These are phyloP conservation scores for Zopfochytrium polystomum DNA, from an alignment of 371 early-diverging fungal genomes.

Conservation along the genomic window DNA sequence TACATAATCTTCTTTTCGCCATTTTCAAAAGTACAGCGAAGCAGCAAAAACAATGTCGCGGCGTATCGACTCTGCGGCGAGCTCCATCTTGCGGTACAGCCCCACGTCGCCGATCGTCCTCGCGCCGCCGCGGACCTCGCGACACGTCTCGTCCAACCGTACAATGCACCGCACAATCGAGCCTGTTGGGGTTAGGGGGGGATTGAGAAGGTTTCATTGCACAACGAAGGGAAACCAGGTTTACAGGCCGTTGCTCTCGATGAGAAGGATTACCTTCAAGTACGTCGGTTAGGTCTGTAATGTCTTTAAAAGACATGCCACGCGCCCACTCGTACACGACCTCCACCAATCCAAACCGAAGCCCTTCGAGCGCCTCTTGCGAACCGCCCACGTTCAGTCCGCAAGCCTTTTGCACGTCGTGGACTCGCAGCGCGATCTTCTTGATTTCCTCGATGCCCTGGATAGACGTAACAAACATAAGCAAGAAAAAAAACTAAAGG, in stretches of 20 bases:
- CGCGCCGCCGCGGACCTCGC: slow-evolving; percentile 92
- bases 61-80: slow-evolving; percentile 86
- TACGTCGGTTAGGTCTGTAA: slow-evolving; percentile 91
- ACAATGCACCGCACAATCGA: slow-evolving; percentile 97
- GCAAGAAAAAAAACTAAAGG: background rate
- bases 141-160: slow-evolving; percentile 94
- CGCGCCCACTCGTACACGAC: slow-evolving; percentile 98
- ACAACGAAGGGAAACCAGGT: background rate
- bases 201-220: slow-evolving; percentile 4
- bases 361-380: slow-evolving; percentile 37
- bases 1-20: background rate
- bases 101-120: slow-evolving; percentile 91
- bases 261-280: slow-evolving; percentile 68
- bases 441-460: slow-evolving; percentile 39
- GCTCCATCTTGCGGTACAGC: slow-evolving; percentile 93
- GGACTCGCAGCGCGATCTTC: slow-evolving; percentile 67
- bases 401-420: slow-evolving; percentile 67
- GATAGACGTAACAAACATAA: background rate
- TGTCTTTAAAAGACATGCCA: slow-evolving; percentile 90
- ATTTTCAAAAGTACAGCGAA: slow-evolving; percentile 67
- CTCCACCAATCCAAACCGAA: slow-evolving; percentile 90
- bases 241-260: slow-evolving; percentile 2
- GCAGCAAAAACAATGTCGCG: slow-evolving; percentile 99
- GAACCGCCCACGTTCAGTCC: slow-evolving; percentile 55
- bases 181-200: slow-evolving; percentile 26